Percentiles rank a stretch among this genome's conserved stretches.
These are phyloP conservation scores for Chytriomyces hyalinus DNA, from an alignment of 192 early-diverging fungal species.

Conservation along the genomic window DNA sequence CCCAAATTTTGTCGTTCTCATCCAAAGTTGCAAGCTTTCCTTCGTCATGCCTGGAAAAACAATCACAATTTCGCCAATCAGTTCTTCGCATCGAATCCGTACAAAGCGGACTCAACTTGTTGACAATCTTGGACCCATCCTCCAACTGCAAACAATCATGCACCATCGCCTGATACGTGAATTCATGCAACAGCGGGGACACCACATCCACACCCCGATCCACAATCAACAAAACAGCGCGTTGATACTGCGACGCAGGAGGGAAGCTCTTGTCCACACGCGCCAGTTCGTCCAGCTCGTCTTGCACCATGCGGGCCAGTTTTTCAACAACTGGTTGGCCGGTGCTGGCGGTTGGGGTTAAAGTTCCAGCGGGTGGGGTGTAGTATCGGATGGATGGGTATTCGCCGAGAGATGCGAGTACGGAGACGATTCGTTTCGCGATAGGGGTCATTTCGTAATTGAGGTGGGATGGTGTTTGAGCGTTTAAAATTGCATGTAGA, in stretches of 20 bases:
- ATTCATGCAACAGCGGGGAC: conserved; percentile 59
- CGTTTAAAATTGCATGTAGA: conserved; percentile 70
- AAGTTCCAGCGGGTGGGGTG: conserved; percentile 65
- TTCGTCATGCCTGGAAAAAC: conserved; percentile 44
- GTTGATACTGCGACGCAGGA: conserved; percentile 37
- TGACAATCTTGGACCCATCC: conserved; percentile 64
- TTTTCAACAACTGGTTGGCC: conserved; percentile 74
- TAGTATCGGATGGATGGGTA: conserved; percentile 93
- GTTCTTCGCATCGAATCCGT: conserved; percentile 22
- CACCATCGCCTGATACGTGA: conserved; percentile 81
- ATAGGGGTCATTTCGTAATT: conserved; percentile 54
- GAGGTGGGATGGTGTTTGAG: conserved; percentile 58
- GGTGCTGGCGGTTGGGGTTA: conserved; percentile 52
- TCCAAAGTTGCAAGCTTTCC: conserved; percentile 57
- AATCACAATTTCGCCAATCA: background rate
- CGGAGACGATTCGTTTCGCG: conserved; percentile 77
- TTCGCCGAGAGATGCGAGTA: conserved; percentile 86
- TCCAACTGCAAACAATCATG: conserved; percentile 78
- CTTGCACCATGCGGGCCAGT: conserved; percentile 81
- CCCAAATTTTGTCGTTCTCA: conserved; percentile 75
- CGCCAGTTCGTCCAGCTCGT: conserved; percentile 83
- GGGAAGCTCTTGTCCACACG: conserved; percentile 69
- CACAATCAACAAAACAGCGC: conserved; percentile 54
- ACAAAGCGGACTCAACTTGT: conserved; percentile 51
- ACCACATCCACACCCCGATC: conserved; percentile 58